Evolutionary conservation across 306 rosid species (phyloP), one percentile per base, ranked within the genome.

Genomic region (Senna siamea): DNA sequence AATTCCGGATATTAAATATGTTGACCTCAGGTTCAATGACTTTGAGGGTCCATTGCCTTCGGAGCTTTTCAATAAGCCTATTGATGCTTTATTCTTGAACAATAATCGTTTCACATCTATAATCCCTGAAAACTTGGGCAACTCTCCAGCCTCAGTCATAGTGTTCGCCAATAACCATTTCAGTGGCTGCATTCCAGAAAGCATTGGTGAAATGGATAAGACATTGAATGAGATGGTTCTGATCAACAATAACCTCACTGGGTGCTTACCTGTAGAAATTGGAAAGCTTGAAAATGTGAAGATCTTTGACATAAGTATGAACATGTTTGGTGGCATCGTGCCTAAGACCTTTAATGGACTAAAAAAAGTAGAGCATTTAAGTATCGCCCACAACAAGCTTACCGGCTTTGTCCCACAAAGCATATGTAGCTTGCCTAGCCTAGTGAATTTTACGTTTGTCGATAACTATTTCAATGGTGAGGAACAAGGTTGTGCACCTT

Each of bases 41-140:
- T 93, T 91, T 2, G 98, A 93, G 70, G 98, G 97, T 0, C 20
- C 66, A n/a, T 7, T 93, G 37, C 96, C 97, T 2, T 38, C 59
- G 0, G 78, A 74, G 69, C 84, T 93, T 3, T 93, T 93, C 54
- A 50, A 43, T 12, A 88, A 80, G 62, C 11, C 38, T 0, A 57
- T 80, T 0, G 97, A 91, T 20, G 97, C 90, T 4, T 20, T 91
- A 20, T 84, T 91, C 48, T 5, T 91, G 63, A 91, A 91, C 80
- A 61, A 89, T 60, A 91, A 91, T 19, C 69, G 95, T 3, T 91
- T 91, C 74, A 56, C 77, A 4, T 82, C 86, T 28, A 74, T 70
- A 13, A 84, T 91, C 14, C 95, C 97, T 5, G 84, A 85, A 0
- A 91, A 51, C 14, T 1, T 91, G 0, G 95, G 97, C 0, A 53